These are phyloP conservation scores for Phytophthora quininea DNA, from an alignment of 352 stramenopile genomes.

Conservation along the genomic window DNA sequence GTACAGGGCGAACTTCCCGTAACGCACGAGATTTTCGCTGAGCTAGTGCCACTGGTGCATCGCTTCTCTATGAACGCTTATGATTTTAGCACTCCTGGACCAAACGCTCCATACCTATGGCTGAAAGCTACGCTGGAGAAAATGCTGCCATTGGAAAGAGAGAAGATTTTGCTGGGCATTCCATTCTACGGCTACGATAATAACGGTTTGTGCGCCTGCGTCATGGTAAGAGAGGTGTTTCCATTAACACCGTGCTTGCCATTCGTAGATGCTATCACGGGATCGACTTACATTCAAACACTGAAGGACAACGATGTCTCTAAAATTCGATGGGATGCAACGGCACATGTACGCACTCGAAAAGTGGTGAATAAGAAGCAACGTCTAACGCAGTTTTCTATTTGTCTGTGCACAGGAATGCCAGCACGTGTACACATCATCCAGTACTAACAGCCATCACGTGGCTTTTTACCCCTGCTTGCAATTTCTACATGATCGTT, in stretches of 20 bases:
- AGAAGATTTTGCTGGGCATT: constrained; percentile 73
- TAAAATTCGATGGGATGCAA: constrained; percentile 60
- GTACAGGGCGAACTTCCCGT: constrained; percentile 56
- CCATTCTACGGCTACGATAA: constrained; percentile 88
- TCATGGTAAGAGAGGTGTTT: too few species aligned
- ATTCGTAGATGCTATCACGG: constrained; percentile 48
- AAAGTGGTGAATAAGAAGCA: too few species aligned
- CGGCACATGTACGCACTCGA: constrained; percentile 38
- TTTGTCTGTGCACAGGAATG: constrained; percentile 57
- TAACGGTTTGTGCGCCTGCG: constrained; percentile 30
- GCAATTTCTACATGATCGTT: constrained; percentile 76
- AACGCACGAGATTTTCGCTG: constrained; percentile 57
- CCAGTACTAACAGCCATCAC: constrained; percentile 35
- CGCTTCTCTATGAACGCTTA: constrained; percentile 88
- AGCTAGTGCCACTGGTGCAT: constrained; percentile 68
- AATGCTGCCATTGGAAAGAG: constrained; percentile 36
- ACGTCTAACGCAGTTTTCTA: too few species aligned
- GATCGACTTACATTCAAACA: constrained; percentile 44
- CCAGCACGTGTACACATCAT: constrained; percentile 50
- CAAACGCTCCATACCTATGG: constrained; percentile 75
- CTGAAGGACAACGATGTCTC: constrained; percentile 44
- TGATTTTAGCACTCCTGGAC: constrained; percentile 64
- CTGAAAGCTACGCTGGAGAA: constrained; percentile 62
- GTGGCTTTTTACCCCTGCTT: constrained; percentile 82
- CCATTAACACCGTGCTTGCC: background rate